Evolutionary conservation across 2,329 filamentous ascomycete species (phyloP), one percentile per base, ranked within the genome.

Genomic region (Stemphylium beticola): DNA sequence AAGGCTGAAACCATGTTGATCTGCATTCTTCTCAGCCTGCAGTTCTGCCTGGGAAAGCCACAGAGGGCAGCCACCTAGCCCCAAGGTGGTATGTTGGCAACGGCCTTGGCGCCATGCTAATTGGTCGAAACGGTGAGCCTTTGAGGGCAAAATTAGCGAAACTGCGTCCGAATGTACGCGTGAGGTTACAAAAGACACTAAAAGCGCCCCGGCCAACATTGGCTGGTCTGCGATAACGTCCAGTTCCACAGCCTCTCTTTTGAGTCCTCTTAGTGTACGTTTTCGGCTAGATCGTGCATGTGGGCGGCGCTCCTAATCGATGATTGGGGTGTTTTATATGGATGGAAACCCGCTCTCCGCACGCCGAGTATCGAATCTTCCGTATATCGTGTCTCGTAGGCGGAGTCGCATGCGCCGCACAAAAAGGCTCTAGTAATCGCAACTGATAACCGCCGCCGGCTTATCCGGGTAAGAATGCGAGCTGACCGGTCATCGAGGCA

Each of bases 391-490:
- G 32, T 45, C 42, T 15, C 26, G 40, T 43, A 22, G 42, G 49
- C 37, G 29, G 43, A 53, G 18, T 22, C 43, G 5, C 48, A 36
- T 46, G 20, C 31, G 42, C 26, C 17, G 42, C n/a, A 33, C 37
- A 17, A 48, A 5, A 32, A 42, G 44, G 38, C 33, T 31, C 24
- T 42, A 18, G 37, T 22, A 29, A 43, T 36, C 26, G 17, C 38
- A 49, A 37, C 50, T 53, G 50, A 53, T 49, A 53, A 49, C 43
- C 20, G 14, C 22, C 20, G 38, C 38, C 32, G 44, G 26, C 26
- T 29, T 24, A 49, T 43, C 26, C 31, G 18, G 32, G 24, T 20
- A 4, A 47, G 22, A 12, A 31, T 29, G 36, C 38, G 43, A 26
- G 37, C 50, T 49, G 50, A 48, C 17, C 31, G 37, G 18, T 15